Evolutionary conservation across 768 basidiomycete species (phyloP).

Genomic region (Lactarius sanguifluus): DNA sequence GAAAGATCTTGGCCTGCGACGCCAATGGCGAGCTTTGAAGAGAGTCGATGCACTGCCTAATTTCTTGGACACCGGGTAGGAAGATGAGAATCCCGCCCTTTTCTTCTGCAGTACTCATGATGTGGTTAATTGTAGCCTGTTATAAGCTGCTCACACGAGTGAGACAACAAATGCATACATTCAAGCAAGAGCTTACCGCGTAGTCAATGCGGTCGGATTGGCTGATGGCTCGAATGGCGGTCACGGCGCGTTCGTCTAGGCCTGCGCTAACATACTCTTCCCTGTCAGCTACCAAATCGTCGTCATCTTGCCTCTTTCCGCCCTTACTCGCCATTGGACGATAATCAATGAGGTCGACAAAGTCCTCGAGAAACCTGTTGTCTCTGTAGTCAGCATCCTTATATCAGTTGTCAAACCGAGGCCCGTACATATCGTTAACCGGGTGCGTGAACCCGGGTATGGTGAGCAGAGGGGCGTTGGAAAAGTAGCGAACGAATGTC

Average conservation of each 20-base stretch:
- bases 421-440: slow-evolving; percentile 65
- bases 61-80: slow-evolving; percentile 88
- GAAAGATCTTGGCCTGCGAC: slow-evolving; percentile 55
- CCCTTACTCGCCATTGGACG: slow-evolving; percentile 11
- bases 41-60: slow-evolving; percentile 70
- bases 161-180: not conserved
- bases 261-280: slow-evolving; percentile 50
- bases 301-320: slow-evolving; percentile 24
- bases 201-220: slow-evolving; percentile 71
- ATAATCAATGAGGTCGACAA: slow-evolving; percentile 22
- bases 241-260: slow-evolving; percentile 50
- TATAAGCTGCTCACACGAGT: slow-evolving; percentile 19
- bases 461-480: slow-evolving; percentile 71
- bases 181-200: slow-evolving; percentile 45
- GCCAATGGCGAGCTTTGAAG: slow-evolving; percentile 42
- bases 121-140: slow-evolving; percentile 63
- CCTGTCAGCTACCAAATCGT: slow-evolving; percentile 20
- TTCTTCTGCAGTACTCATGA: slow-evolving; percentile 48
- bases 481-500: slow-evolving; percentile 80
- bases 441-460: slow-evolving; percentile 86
- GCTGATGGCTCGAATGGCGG: slow-evolving; percentile 59
- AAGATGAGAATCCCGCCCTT: slow-evolving; percentile 81
- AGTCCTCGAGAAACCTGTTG: slow-evolving; percentile 28
- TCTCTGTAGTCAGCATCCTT: not conserved
- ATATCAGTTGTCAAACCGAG: not conserved